Evolutionary conservation across 305 asterid species (phyloP).

Genomic region (Vinca major): DNA sequence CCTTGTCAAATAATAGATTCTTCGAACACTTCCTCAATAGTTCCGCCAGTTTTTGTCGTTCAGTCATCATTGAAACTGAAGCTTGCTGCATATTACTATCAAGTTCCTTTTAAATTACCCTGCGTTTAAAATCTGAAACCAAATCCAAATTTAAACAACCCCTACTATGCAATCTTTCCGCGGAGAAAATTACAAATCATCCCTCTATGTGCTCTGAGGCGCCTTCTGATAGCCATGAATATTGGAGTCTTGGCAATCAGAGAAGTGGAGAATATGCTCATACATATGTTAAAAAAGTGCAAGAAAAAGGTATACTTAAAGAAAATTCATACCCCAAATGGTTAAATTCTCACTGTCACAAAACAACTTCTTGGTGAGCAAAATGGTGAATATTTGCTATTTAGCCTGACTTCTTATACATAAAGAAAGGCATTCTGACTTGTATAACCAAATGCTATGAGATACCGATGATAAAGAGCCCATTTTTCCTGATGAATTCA

Average conservation of each 20-base stretch:
- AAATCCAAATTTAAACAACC: not conserved
- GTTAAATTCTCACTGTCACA: slow-evolving; percentile 47
- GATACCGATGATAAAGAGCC: slow-evolving; percentile 22
- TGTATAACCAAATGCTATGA: slow-evolving; percentile 39
- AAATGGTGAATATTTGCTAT: slow-evolving; percentile 43
- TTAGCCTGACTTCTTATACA: slow-evolving; percentile 55
- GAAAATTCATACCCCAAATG: slow-evolving; percentile 64
- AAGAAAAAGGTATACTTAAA: slow-evolving; percentile 29
- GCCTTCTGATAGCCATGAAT: slow-evolving; percentile 22
- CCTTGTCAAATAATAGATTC: slow-evolving; percentile 28
- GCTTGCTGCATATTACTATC: not conserved
- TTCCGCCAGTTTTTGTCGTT: slow-evolving; percentile 36
- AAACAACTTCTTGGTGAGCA: slow-evolving; percentile 64
- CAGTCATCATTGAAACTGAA: slow-evolving; percentile 25
- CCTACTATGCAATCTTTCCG: no score
- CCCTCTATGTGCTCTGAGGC: not conserved
- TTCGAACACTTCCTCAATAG: slow-evolving; percentile 41
- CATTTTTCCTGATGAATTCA: slow-evolving; percentile 45
- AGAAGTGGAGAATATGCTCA: slow-evolving; percentile 56
- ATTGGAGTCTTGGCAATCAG: slow-evolving; percentile 32
- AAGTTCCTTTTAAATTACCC: not conserved
- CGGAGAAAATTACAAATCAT: no score
- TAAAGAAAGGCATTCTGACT: slow-evolving; percentile 27
- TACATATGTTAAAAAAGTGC: slow-evolving; percentile 46
- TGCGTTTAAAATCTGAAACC: slow-evolving; percentile 1